Conservation (phyloP, 2,329 filamentous ascomycete species). For the Dryadomyces quercivorus region DNA sequence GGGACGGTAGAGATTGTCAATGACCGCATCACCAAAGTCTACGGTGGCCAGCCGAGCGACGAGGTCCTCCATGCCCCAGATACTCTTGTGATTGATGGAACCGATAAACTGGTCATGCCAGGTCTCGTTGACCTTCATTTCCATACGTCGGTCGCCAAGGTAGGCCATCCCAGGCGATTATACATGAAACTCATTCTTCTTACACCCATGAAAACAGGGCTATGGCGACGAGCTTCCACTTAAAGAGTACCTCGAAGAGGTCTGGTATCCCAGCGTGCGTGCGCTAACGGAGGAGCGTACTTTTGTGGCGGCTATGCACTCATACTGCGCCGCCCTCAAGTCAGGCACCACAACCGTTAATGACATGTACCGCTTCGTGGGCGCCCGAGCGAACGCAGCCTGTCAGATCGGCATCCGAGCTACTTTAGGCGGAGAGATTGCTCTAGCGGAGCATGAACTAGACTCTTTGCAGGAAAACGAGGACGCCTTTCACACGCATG, state of each 20-base stretch:
- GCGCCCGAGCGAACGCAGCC: background rate
- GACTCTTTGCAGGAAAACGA: slow-evolving; percentile 3
- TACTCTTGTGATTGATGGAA: background rate
- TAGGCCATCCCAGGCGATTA: background rate
- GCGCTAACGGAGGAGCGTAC: background rate
- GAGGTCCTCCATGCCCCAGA: background rate
- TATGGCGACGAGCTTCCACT: slow-evolving; percentile 3
- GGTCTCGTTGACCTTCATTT: slow-evolving; percentile 5
- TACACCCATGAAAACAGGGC: background rate
- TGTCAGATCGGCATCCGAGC: slow-evolving; percentile 3
- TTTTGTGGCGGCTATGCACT: background rate
- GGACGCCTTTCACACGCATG: background rate
- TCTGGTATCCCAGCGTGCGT: slow-evolving; percentile 3
- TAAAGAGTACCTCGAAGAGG: slow-evolving; percentile 2
- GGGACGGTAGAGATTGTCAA: background rate
- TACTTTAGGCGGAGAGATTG: slow-evolving; percentile 2
- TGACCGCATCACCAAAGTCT: slow-evolving; percentile 2
- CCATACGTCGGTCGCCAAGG: slow-evolving; percentile 2
- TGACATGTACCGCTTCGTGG: slow-evolving; percentile 6
- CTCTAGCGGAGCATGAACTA: background rate
- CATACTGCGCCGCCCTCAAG: slow-evolving; percentile 4
- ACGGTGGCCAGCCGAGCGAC: background rate
- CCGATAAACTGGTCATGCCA: slow-evolving; percentile 5
- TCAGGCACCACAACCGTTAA: slow-evolving; percentile 4
- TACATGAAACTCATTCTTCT: background rate